Base-by-base conservation (phyloP, 768 basidiomycete genomes). In the Calocybe indica region DNA sequence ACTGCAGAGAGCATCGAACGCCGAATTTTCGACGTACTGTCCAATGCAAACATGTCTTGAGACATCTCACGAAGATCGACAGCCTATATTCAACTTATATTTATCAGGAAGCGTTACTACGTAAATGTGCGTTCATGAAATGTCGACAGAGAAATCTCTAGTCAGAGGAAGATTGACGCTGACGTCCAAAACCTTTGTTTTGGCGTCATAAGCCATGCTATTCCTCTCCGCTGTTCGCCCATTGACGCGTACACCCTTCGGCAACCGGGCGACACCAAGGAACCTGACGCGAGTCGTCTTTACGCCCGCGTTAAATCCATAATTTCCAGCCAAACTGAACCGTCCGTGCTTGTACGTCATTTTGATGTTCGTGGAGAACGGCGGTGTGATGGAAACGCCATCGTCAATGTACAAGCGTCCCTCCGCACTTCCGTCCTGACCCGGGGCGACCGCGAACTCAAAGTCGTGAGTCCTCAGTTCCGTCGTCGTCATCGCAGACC, bases 351-450 rank as follows among this genome's bases (percentile, higher is more conserved):
- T 54, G 54, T 62, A 75, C 6, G 37, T 54, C 58, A 75, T 63
- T 34, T 58, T 51, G 34, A 73, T 57, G 7, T 55, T 35, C 22
- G 74, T 75, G 40, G 59, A 57, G 1, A 53, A 37, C 13, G 58
- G n/a, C 22, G 61, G 70, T 3, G 45, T 51, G 40, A 76, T 60
- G 6, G 78, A 80, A 38, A 76, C 77, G 9, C 85, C 83, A 50
- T 86, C 83, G 56, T 86, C 85, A 33, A 82, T 52, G 58, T 86
- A 84, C 35, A 86, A 65, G 35, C 55, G 38, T 1, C 83, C 84
- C 5, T 55, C 52, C 0, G 85, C 84, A 0, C 54, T 62, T 10
- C 80, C 82, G n/a, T 70, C 60, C n/a, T 54, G 49, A 8, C 70
- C 70, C 1, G 81, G 81, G 0, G 83, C 85, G 31, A 85, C 76